Evolutionary conservation across 495 filamentous ascomycete genomes (phyloP), one percentile per base, ranked within the genome.

Genomic region (Penicillium paxilli): DNA sequence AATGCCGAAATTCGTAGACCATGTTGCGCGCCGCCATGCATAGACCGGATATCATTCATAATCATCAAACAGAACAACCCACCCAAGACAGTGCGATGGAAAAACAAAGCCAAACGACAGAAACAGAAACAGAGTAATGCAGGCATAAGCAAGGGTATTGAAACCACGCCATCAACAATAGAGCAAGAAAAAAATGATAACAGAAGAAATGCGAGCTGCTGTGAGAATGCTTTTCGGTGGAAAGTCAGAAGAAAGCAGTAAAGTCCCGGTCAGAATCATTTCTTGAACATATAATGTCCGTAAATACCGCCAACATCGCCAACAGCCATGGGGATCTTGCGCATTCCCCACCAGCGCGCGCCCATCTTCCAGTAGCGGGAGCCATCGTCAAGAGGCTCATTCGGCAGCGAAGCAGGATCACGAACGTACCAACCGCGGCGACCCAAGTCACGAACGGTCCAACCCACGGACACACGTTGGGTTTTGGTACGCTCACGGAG

Each of bases 251-350:
- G 50, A 40, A 56, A 37, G 22, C 52, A 35, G 49, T 40, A 60
- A 51, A 51, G 60, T 37, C 51, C 19, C 16, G 12, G 16, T 20
- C 1, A 35, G 44, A 58, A 60, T 84, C 69, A 85, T 61, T 79
- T 78, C 64, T 85, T 85, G 65, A 92, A 95, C 85, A 92, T 92
- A 68, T 89, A 94, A 55, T 85, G 86, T 40, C 89, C 90, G 67
- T 95, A 95, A 72, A 96, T 85, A 20, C 91, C 91, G 11, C 88
- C 88, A 2, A 94, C 89, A 59, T 92, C 89, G 6, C 86, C 84
- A 32, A 78, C 70, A 11, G 87, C 88, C 47, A 94, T 85, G 10
- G 90, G 90, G 24, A 91, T 79, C 78, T 96, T 96, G 38, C 88
- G 81, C 83, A 90, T 91, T 14, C 91, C 91, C 90, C 91, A 94